phyloP scores from a whole-genome alignment of 2,329 filamentous ascomycete species.

The Pestalotiopsis sp. region DNA sequence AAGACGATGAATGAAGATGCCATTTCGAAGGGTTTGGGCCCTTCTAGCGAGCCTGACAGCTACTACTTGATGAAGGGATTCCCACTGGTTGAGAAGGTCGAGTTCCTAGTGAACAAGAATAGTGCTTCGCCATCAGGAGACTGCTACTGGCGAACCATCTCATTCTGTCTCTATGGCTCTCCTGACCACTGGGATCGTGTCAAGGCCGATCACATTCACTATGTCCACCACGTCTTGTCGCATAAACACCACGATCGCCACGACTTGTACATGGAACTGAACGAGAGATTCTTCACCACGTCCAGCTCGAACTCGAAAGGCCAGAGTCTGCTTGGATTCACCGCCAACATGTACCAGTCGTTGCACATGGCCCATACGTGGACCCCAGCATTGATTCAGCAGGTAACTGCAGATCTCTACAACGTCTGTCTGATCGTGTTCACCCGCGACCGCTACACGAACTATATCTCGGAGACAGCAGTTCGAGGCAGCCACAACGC shows the following conservation, averaged over 20 bases:
- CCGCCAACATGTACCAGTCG: constrained; percentile 31
- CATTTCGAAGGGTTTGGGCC: neutral
- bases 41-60: neutral
- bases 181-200: constrained; percentile 25
- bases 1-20: constrained; percentile 1
- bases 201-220: constrained; percentile 34
- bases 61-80: constrained; percentile 25
- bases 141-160: constrained; percentile 34
- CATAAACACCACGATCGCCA: constrained; percentile 26
- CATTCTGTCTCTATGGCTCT: constrained; percentile 28
- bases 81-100: constrained; percentile 33
- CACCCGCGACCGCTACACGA: constrained; percentile 20
- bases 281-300: constrained; percentile 21
- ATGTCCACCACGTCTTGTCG: constrained; percentile 26
- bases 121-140: constrained; percentile 16
- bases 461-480: constrained; percentile 22
- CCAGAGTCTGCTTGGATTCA: constrained; percentile 8
- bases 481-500: constrained; percentile 32
- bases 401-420: constrained; percentile 35
- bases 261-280: constrained; percentile 25
- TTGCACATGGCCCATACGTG: constrained; percentile 30
- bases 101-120: constrained; percentile 28
- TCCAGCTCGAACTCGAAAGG: constrained; percentile 1
- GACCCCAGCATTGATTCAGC: constrained; percentile 27
- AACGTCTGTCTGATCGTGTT: constrained; percentile 32